Evolutionary conservation across 2,329 filamentous ascomycete species (phyloP).

Genomic region (Daldinia eschscholtzii): DNA sequence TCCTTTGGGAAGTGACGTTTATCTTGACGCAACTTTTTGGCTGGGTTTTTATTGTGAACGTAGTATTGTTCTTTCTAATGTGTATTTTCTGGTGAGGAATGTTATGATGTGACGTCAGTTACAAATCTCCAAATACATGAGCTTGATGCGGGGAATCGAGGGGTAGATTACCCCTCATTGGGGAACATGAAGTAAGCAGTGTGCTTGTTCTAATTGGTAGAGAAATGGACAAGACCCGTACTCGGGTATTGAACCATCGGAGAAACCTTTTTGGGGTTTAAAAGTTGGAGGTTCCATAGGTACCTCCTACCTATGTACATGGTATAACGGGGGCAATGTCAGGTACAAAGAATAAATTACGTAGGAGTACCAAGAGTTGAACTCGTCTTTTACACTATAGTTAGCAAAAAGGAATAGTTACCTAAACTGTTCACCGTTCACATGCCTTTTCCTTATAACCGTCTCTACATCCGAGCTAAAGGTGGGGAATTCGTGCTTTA

Average conservation of each 20-base stretch:
- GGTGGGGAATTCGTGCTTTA: not conserved
- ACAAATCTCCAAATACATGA: not conserved
- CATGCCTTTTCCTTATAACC: too few relatives aligned
- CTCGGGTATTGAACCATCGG: not conserved
- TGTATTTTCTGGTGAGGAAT: not conserved
- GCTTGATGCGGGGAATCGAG: constrained; percentile 1
- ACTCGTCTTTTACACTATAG: too few relatives aligned
- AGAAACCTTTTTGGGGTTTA: not conserved
- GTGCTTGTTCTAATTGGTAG: too few relatives aligned
- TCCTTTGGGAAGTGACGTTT: not conserved
- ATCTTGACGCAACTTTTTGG: not conserved
- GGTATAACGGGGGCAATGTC: not conserved
- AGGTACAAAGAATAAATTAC: not conserved
- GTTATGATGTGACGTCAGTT: not conserved
- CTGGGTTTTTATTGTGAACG: not conserved
- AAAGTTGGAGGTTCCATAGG: not conserved
- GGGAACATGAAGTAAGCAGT: not conserved
- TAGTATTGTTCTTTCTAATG: not conserved
- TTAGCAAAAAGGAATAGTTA: too few relatives aligned
- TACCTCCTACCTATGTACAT: not conserved
- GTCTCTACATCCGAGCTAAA: too few relatives aligned
- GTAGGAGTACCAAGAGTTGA: too few relatives aligned
- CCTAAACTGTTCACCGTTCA: too few relatives aligned
- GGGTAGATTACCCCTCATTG: constrained; percentile 1
- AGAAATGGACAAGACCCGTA: too few relatives aligned